Conservation (phyloP, 257 asterid species). For the Cynanchum wilfordii region DNA sequence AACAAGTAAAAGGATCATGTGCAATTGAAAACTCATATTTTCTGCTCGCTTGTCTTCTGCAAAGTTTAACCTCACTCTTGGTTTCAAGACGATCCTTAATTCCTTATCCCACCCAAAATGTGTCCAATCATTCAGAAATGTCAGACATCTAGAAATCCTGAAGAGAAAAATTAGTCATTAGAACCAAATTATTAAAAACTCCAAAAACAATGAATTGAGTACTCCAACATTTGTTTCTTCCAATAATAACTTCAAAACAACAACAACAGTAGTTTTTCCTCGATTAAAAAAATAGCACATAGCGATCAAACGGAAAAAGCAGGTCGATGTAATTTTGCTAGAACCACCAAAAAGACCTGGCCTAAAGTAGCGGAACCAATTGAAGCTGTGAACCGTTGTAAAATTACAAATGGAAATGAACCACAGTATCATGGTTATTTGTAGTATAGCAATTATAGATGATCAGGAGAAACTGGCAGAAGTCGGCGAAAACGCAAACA, state of each 20-base stretch:
- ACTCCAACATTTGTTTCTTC: neutral
- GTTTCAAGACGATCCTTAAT: neutral
- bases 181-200: neutral
- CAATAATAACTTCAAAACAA: neutral
- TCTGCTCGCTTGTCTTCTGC: slow-evolving; percentile 1
- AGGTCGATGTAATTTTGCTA: neutral
- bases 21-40: slow-evolving; percentile 1
- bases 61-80: neutral
- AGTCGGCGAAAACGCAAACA: neutral
- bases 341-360: neutral
- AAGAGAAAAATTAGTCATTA: neutral
- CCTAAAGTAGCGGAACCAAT: neutral
- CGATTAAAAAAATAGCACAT: neutral
- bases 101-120: neutral
- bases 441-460: neutral
- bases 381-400: neutral
- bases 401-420: neutral
- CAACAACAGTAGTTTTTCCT: neutral
- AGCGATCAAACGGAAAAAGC: neutral
- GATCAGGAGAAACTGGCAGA: neutral
- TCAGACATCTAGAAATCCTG: neutral
- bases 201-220: neutral
- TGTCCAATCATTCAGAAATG: neutral
- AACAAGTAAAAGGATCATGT: neutral
- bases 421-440: neutral